Percentiles rank a stretch among this genome's conserved stretches.
Evolutionary conservation across 176 grass and related monocot species (phyloP).

Genomic region (Poa annua): DNA sequence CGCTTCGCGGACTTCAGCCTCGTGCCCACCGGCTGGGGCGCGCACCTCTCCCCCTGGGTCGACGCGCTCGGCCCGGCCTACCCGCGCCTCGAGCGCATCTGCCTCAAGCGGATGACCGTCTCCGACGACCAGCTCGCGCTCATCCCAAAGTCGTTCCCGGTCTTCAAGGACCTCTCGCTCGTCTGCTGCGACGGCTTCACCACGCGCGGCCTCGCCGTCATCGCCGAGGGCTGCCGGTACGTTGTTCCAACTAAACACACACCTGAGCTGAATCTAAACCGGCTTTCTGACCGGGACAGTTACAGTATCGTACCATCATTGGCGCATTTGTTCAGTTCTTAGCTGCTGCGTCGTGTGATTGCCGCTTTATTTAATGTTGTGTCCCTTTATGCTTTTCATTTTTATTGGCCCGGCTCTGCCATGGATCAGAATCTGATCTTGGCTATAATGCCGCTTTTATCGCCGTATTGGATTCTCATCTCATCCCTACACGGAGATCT

Average conservation of each 20-base stretch:
- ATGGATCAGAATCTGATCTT: conserved; percentile 55
- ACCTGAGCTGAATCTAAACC: conserved; percentile 36
- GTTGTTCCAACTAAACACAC: conserved; percentile 1
- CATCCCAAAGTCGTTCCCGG: conserved; percentile 63
- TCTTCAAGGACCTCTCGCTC: conserved; percentile 75
- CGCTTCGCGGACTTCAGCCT: conserved; percentile 92
- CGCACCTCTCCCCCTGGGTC: conserved; percentile 68
- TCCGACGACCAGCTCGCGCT: conserved; percentile 69
- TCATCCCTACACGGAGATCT: conserved; percentile 36
- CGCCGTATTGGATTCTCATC: conserved; percentile 25
- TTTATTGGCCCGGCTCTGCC: conserved; percentile 37
- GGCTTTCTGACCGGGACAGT: conserved; percentile 43
- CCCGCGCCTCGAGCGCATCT: conserved; percentile 73
- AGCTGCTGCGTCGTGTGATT: conserved; percentile 41
- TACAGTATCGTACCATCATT: conserved; percentile 43
- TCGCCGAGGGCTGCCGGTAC: conserved; percentile 83
- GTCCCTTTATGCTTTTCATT: conserved; percentile 51
- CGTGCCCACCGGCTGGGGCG: conserved; percentile 78
- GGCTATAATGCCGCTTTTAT: conserved; percentile 39
- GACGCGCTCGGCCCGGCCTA: conserved; percentile 55
- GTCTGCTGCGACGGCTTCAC: conserved; percentile 95
- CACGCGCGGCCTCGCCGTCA: conserved; percentile 74
- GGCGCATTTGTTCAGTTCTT: conserved; percentile 50
- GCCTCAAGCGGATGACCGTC: conserved; percentile 93
- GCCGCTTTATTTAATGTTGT: conserved; percentile 51